Conservation (phyloP, 179 eudicot genomes). For the Spergularia azorica region DNA sequence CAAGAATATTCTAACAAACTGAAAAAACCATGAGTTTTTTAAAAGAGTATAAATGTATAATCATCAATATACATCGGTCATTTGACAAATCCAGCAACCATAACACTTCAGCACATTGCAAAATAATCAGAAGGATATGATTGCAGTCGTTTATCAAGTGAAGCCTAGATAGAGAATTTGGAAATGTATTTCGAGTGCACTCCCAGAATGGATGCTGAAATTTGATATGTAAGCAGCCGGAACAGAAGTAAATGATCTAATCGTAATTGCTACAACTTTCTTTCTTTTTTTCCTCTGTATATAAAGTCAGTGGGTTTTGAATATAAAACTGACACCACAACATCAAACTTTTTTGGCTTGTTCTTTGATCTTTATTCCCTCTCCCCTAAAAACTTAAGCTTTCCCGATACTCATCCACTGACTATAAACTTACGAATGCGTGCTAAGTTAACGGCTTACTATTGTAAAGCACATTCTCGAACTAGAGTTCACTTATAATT, state of each 20-base stretch:
- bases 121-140: not conserved
- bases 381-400: not conserved
- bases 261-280: too few species aligned
- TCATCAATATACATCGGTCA: not conserved
- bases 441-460: not conserved
- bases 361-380: not conserved
- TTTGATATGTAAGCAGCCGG: not conserved
- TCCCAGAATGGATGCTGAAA: not conserved
- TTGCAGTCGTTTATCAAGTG: not conserved
- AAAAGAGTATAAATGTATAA: not conserved
- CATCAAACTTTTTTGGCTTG: not conserved
- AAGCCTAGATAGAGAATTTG: not conserved
- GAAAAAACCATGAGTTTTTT: not conserved
- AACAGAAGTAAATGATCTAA: not conserved
- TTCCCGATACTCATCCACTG: not conserved
- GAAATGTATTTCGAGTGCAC: not conserved
- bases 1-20: not conserved
- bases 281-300: not conserved
- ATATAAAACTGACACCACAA: not conserved
- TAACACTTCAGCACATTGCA: not conserved
- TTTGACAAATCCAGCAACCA: not conserved
- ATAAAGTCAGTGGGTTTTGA: not conserved
- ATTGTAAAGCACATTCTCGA: not conserved
- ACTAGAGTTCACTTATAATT: not conserved
- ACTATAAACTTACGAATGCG: too few species aligned